Evolutionary conservation across 805 yeast species (phyloP), one percentile per base, ranked within the genome.

Genomic region (Spathaspora arborariae): DNA sequence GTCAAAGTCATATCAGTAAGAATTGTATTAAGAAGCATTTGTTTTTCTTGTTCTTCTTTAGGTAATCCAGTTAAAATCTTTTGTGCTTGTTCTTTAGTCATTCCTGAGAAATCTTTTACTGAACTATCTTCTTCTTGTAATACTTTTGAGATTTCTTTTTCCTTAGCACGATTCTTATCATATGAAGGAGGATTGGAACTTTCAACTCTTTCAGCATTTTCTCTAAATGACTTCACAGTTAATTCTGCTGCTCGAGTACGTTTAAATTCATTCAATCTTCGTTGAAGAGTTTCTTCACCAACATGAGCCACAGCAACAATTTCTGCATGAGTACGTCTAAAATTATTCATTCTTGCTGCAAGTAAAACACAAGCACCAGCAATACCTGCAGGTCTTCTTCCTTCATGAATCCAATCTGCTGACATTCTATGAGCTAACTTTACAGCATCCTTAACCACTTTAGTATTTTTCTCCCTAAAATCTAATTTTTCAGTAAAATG

Each of bases 341-440:
- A 84, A 60, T 91, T 91, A 67, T 94, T 94, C 98, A 94, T 95
- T 65, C 99, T 78, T 2, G 97, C 94, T 0, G 99, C 99, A 43
- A 94, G 68, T 39, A 95, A 63, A 1, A 94, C 74, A 65, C 97
- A 90, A 0, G 99, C 99, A 19, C 98, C 99, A 0, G 99, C 99
- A 45, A 94, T 81, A 57, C 99, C 99, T 0, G 99, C 98, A 0
- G 99, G 99, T 51, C 98, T 76, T 60, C 99, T 79, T 20, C 99
- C 99, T 66, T 89, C 96, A 62, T 84, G 88, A 55, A 94, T 86
- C 97, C 98, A 94, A 59, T 94, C 98, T 38, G 82, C 80, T 11
- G 91, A 76, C 99, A 94, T 94, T 54, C 96, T 75, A 59, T 82
- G 88, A 0, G 96, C 96, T 19, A 94, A 68, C 56, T 83, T 80